phyloP scores from a whole-genome alignment of 2,329 filamentous ascomycete species.

The Zalaria sp. region DNA sequence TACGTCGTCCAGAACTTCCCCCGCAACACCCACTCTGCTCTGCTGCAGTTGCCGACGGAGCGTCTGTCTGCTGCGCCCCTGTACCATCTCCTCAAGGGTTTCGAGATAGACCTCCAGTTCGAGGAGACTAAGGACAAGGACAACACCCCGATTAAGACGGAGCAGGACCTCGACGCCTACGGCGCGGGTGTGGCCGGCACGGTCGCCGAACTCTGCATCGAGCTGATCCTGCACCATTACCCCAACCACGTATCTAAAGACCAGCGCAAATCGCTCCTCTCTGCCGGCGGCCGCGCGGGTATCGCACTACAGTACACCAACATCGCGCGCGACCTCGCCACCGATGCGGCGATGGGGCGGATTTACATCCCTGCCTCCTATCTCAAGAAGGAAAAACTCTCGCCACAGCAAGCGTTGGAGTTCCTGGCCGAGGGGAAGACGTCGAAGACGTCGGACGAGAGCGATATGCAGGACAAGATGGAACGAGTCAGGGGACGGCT shows the following conservation, averaged over 20 bases:
- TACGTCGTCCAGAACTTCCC: conserved; percentile 41
- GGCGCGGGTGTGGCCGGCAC: conserved; percentile 57
- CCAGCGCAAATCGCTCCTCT: conserved; percentile 31
- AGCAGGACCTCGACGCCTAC: conserved; percentile 47
- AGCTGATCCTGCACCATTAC: conserved; percentile 50
- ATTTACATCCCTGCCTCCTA: conserved; percentile 56
- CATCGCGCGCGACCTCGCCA: conserved; percentile 58
- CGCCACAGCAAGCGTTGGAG: conserved; percentile 33
- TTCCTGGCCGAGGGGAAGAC: conserved; percentile 1
- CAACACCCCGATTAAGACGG: conserved; percentile 43
- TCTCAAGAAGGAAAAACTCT: conserved; percentile 44
- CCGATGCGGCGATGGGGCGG: conserved; percentile 49
- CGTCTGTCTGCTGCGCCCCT: conserved; percentile 46
- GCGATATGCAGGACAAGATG: conserved; percentile 26
- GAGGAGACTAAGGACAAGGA: conserved; percentile 5
- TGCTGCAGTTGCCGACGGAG: conserved; percentile 44
- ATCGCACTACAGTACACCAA: conserved; percentile 66
- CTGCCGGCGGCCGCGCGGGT: conserved; percentile 52
- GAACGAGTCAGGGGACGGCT: conserved; percentile 39
- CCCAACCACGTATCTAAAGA: conserved; percentile 15
- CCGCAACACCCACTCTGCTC: conserved; percentile 34
- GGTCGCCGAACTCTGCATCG: conserved; percentile 53
- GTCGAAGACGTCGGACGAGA: conserved; percentile 4
- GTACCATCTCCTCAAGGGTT: conserved; percentile 51
- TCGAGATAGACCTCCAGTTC: conserved; percentile 54